phyloP scores from a whole-genome alignment of 371 early-diverging fungal species.

The Sporodiniella umbellata region DNA sequence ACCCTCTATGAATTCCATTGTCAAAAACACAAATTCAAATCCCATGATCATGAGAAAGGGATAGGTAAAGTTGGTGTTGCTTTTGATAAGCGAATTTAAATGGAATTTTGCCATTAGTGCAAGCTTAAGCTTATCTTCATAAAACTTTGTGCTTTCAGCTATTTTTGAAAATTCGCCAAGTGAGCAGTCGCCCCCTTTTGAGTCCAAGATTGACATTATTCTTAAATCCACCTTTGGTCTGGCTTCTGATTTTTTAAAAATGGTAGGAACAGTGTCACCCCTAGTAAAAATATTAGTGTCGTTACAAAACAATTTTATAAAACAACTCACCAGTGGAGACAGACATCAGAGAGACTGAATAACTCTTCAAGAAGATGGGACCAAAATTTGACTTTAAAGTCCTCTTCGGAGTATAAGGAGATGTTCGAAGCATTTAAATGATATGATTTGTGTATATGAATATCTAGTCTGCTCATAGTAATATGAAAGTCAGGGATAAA shows the following conservation, averaged over 20 bases:
- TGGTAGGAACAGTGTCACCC: slow-evolving; percentile 11
- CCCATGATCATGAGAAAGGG: neutral
- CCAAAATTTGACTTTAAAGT: slow-evolving; percentile 8
- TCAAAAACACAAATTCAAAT: neutral
- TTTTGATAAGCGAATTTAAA: neutral
- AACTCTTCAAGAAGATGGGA: neutral
- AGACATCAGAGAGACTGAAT: neutral
- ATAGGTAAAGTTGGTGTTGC: neutral
- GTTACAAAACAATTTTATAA: neutral
- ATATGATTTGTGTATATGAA: slow-evolving; percentile 5
- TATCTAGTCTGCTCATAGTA: slow-evolving; percentile 8
- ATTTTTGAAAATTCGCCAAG: slow-evolving; percentile 13
- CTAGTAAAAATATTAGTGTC: slow-evolving; percentile 3
- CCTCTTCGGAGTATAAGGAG: slow-evolving; percentile 5
- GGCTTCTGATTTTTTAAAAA: neutral
- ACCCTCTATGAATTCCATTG: neutral
- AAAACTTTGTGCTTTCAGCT: slow-evolving; percentile 3
- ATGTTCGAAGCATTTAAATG: slow-evolving; percentile 5
- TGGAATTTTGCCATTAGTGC: slow-evolving; percentile 7
- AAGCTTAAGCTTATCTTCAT: slow-evolving; percentile 7
- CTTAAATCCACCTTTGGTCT: slow-evolving; percentile 14
- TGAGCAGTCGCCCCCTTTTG: slow-evolving; percentile 1
- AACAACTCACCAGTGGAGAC: slow-evolving; percentile 9
- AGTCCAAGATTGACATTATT: slow-evolving; percentile 1
- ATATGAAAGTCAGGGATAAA: neutral